Evolutionary conservation across 2,329 filamentous ascomycete genomes (phyloP).

Genomic region (Botryotinia calthae): DNA sequence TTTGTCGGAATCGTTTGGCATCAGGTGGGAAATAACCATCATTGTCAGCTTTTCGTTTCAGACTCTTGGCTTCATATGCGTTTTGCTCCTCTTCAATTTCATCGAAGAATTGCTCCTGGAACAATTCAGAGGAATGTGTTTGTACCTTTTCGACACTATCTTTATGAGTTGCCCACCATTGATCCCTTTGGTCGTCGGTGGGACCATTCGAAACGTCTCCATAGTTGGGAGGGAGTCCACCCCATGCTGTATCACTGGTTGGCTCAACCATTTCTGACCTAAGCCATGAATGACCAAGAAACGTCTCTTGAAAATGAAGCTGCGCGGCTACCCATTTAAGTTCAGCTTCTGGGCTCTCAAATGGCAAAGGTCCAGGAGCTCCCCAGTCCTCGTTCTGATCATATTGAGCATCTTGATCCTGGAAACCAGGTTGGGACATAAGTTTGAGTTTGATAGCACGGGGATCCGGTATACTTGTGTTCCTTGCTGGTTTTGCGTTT

Average conservation of each 20-base stretch:
- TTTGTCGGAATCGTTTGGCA: constrained; percentile 8
- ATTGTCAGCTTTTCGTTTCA: neutral
- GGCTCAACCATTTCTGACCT: constrained; percentile 8
- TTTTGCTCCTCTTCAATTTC: neutral
- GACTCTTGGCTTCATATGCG: neutral
- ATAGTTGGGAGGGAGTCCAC: neutral
- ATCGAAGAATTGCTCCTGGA: neutral
- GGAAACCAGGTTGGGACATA: neutral
- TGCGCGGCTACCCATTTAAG: constrained; percentile 19
- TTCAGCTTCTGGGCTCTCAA: constrained; percentile 7
- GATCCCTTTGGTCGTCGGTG: neutral
- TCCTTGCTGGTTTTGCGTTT: neutral
- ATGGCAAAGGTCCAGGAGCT: constrained; percentile 18
- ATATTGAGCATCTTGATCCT: neutral
- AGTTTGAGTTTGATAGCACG: neutral
- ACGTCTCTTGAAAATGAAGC: neutral
- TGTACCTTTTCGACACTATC: neutral
- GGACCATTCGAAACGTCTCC: neutral
- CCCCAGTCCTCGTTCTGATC: constrained; percentile 3
- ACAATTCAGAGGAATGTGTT: neutral
- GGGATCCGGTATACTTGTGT: neutral
- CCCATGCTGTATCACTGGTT: constrained; percentile 13
- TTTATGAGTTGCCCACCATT: neutral
- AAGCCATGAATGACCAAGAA: neutral
- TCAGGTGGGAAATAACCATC: constrained; percentile 13